phyloP scores from a whole-genome alignment of 768 basidiomycete species.

The Sporobolomyces roseus region DNA sequence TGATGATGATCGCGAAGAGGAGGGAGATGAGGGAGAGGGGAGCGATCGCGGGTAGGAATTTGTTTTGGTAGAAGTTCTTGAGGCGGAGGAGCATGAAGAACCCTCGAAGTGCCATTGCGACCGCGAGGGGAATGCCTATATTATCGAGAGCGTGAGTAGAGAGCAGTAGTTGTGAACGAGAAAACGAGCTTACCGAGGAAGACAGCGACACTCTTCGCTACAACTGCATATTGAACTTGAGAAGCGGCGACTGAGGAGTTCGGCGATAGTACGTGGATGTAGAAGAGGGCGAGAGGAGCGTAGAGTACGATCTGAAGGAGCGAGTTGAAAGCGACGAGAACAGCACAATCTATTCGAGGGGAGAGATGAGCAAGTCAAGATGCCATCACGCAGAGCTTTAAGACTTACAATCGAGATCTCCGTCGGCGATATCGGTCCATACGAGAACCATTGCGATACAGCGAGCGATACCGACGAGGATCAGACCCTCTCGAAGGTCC shows the following conservation, averaged over 20 bases:
- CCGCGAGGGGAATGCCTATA: slow-evolving; percentile 71
- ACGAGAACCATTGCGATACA: slow-evolving; percentile 58
- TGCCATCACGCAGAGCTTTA: not conserved
- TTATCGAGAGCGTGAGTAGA: slow-evolving; percentile 54
- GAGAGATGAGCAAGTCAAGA: not conserved
- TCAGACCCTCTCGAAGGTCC: slow-evolving; percentile 70
- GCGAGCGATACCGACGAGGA: slow-evolving; percentile 75
- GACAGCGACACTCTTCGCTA: slow-evolving; percentile 61
- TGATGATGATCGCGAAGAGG: slow-evolving; percentile 72
- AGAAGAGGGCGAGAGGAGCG: slow-evolving; percentile 68
- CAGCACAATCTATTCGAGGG: slow-evolving; percentile 53
- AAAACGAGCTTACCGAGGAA: slow-evolving; percentile 57
- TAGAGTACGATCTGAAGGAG: slow-evolving; percentile 71
- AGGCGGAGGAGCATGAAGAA: slow-evolving; percentile 54
- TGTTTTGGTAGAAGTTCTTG: slow-evolving; percentile 48
- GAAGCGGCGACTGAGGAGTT: slow-evolving; percentile 47
- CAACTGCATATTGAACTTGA: slow-evolving; percentile 58
- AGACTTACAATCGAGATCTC: slow-evolving; percentile 60
- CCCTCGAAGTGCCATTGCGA: slow-evolving; percentile 67
- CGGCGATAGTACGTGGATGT: slow-evolving; percentile 64
- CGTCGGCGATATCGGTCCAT: slow-evolving; percentile 70
- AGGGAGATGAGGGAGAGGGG: slow-evolving; percentile 70
- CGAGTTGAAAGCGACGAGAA: slow-evolving; percentile 75
- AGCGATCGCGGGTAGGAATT: slow-evolving; percentile 65
- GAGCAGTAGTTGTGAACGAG: not conserved